Percentiles rank a stretch among this genome's conserved stretches.
Conservation (phyloP, 495 filamentous ascomycete species). For the Tuber calosporum region DNA sequence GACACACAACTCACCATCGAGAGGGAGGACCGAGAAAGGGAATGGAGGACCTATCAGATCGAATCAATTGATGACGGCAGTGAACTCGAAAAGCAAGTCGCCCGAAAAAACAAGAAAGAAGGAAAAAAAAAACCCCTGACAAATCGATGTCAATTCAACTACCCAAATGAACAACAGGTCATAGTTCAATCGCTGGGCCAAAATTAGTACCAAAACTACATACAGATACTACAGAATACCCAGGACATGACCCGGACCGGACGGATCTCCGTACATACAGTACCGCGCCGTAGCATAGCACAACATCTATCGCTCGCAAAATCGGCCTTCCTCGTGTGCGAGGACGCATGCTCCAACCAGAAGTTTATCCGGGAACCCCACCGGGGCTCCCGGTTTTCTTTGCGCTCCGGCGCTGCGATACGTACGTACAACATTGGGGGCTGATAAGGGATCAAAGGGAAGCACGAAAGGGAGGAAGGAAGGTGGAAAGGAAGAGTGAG, state of each 20-base stretch:
- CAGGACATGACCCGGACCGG: neutral
- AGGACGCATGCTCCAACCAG: neutral
- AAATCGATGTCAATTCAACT: neutral
- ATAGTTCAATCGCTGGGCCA: neutral
- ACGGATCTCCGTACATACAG: neutral
- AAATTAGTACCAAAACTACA: neutral
- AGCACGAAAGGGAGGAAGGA: neutral
- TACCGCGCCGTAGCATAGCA: neutral
- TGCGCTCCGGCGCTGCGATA: neutral
- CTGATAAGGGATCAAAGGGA: neutral
- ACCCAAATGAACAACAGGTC: neutral
- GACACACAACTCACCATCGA: neutral
- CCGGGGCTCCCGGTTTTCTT: conserved; percentile 1
- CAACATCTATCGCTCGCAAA: neutral
- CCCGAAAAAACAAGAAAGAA: neutral
- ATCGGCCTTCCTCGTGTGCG: neutral
- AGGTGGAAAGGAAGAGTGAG: neutral
- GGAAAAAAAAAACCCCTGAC: neutral
- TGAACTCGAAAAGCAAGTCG: neutral
- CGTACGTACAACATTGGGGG: neutral
- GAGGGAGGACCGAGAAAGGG: neutral
- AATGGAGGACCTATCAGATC: neutral
- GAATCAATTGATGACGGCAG: neutral
- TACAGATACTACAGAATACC: neutral
- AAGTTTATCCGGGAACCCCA: conserved; percentile 2